Base-by-base conservation (phyloP, 2,329 filamentous ascomycete genomes). In the Pyrenophora tritici-repentis region DNA sequence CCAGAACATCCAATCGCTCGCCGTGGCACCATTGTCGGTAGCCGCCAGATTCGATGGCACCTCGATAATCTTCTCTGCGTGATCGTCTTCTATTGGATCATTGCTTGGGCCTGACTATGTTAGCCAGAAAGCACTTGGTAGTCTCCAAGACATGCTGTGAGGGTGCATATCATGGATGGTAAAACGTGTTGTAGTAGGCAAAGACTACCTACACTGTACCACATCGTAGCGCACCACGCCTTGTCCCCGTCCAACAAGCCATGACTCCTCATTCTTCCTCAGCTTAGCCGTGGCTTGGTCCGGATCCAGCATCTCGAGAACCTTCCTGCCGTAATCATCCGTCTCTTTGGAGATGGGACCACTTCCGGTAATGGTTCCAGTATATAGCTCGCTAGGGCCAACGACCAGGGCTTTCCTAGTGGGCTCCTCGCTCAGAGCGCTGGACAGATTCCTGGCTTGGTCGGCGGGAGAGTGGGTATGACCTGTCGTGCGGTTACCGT, bases 1-100 rank as follows among this genome's bases (percentile, higher is more conserved):
- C 94, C 95, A 99, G 74, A 99, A 99, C 91, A 97, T 97, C 94
- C 94, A 99, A 75, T 99, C 95, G 55, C 84, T 90, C 52, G 81
- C 85, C 14, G 80, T 59, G 13, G 82, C 80, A 32, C 81, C 75
- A 70, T 82, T 76, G 65, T 82, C 78, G 6, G 79, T 78, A 13
- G 81, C 79, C 20, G 81, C 79, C 33, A 83, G 78, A 42, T 78
- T 80, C 45, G 82, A 81, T 4, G 90, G 88, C 7, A 97, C 85
- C 74, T 97, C 90, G 39, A 99, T 91, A 66, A 97, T 97, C 82
- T 96, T 96, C 78, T 99, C 94, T 44, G 92, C 90, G 70, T 99
- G 94, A 70, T 99, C 95, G 68, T 99, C 94, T 77, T 99, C 94
- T 52, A 99, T 99, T 0, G 94, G 94, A 65, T 96, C 90, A 73